These are phyloP conservation scores for Metschnikowia gruessii DNA, from an alignment of 805 yeast genomes.

Conservation along the genomic window DNA sequence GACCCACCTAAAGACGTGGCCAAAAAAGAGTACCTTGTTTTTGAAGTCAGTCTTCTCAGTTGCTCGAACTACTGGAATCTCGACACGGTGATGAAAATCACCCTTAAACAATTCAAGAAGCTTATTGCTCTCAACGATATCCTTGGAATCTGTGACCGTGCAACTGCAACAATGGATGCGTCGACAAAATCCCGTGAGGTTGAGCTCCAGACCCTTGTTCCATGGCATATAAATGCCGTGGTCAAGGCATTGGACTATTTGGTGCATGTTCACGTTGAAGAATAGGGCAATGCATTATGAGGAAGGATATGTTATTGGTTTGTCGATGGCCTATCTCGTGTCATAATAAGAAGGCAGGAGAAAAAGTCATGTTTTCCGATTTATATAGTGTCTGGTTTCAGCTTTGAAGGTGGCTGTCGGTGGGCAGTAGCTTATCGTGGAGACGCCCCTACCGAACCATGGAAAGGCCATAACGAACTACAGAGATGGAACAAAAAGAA, in stretches of 20 bases:
- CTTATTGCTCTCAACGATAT: slow-evolving; percentile 44
- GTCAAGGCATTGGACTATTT: slow-evolving; percentile 56
- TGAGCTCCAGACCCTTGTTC: slow-evolving; percentile 41
- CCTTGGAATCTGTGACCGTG: slow-evolving; percentile 27
- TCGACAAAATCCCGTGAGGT: slow-evolving; percentile 1
- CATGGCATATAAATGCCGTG: slow-evolving; percentile 75
- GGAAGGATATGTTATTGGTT: neutral
- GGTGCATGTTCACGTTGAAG: slow-evolving; percentile 52
- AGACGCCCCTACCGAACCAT: no score
- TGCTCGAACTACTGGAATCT: slow-evolving; percentile 68
- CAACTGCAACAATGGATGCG: slow-evolving; percentile 6
- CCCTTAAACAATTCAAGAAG: slow-evolving; percentile 61
- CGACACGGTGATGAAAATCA: slow-evolving; percentile 49
- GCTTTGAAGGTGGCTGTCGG: no score
- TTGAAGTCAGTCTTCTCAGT: slow-evolving; percentile 67
- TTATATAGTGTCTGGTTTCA: no score
- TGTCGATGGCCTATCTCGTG: no score
- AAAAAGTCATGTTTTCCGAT: no score
- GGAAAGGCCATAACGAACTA: no score
- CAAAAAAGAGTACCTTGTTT: slow-evolving; percentile 29
- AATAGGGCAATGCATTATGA: neutral
- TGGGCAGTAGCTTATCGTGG: no score
- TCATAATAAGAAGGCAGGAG: no score
- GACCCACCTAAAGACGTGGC: slow-evolving; percentile 4
- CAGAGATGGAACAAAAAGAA: no score